Percentiles rank a stretch among this genome's conserved stretches.
These are phyloP conservation scores for Adiantum capillusveneris DNA, from an alignment of 75 land plant genomes.

Conservation along the genomic window DNA sequence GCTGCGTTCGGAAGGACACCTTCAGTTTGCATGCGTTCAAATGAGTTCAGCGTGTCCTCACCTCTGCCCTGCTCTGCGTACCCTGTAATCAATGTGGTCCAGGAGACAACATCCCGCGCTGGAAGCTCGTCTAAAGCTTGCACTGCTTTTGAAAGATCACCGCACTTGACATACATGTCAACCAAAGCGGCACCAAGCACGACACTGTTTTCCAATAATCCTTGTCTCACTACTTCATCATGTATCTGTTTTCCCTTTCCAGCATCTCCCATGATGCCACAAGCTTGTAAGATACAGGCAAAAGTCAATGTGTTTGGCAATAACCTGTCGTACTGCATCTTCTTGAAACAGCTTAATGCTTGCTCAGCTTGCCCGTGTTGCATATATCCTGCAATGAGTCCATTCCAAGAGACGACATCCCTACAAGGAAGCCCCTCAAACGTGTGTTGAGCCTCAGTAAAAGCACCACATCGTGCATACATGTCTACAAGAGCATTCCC, in stretches of 20 bases:
- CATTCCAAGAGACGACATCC: no score
- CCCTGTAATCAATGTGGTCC: conserved; percentile 25
- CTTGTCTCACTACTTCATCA: conserved; percentile 6
- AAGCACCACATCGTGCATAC: conserved; percentile 9
- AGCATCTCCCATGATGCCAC: conserved; percentile 13
- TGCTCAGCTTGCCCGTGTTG: conserved; percentile 7
- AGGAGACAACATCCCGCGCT: conserved; percentile 22
- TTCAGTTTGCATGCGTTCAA: conserved; percentile 5
- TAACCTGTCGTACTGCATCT: conserved; percentile 4
- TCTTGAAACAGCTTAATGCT: conserved; percentile 6
- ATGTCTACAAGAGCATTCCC: no score
- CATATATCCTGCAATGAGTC: conserved; percentile 14
- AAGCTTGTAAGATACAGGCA: conserved; percentile 11
- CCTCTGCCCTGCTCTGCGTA: conserved; percentile 19
- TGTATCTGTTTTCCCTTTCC: conserved; percentile 9
- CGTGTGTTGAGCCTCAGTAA: conserved; percentile 1
- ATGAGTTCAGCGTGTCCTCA: conserved; percentile 1
- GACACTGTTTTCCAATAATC: conserved; percentile 2
- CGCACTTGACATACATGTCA: conserved; percentile 32
- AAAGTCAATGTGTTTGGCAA: conserved; percentile 4
- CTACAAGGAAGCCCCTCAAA: no score
- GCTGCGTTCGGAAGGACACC: conserved; percentile 25
- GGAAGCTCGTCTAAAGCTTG: conserved; percentile 10
- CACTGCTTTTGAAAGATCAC: conserved; percentile 1
- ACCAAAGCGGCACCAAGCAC: conserved; percentile 5